Evolutionary conservation across 805 yeast species (phyloP), one percentile per base, ranked within the genome.

Genomic region (Myxozyma vanderwaltii): DNA sequence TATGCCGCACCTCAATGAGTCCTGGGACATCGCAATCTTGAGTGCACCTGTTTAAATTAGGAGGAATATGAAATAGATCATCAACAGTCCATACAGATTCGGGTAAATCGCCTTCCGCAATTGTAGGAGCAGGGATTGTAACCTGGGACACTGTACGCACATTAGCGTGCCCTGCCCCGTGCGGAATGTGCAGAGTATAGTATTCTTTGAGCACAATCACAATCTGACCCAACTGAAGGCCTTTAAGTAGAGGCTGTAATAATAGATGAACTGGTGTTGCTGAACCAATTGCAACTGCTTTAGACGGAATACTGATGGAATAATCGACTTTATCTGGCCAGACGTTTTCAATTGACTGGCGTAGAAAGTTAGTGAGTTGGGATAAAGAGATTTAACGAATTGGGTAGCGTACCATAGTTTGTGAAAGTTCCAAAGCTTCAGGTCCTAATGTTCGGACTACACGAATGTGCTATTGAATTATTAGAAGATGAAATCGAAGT

Each of bases 251-350:
- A 0, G 99, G 98, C 1, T 86, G 87, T 66, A 92, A 70, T 63
- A 83, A 77, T 66, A 92, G 78, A 65, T 84, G 81, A 5, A 92
- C 79, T 1, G 89, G 88, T 4, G 87, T 77, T 0, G 82, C 75
- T 0, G 96, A 85, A 1, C 99, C 99, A 44, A 94, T 85, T 0
- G 98, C 95, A 24, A 90, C 81, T 0, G 97, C 96, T 68, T 89
- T 86, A 26, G 89, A 79, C 0, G 98, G 97, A 4, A 89, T 85
- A 54, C 89, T 86, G 59, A 94, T 83, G 2, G 90, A 82, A 72
- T 92, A 92, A 69, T 92, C 97, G 33, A 92, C 89, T 71, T 94
- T 94, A 47, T 84, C 77, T 1, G 98, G 97, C 98, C 98, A 92
- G 0, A 91, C 86, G 71, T 92, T 92, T 70, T 91, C 96, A 33